Evolutionary conservation across 1,284 basidiomycete genomes (phyloP).

Genomic region (Termitomyces sp.): DNA sequence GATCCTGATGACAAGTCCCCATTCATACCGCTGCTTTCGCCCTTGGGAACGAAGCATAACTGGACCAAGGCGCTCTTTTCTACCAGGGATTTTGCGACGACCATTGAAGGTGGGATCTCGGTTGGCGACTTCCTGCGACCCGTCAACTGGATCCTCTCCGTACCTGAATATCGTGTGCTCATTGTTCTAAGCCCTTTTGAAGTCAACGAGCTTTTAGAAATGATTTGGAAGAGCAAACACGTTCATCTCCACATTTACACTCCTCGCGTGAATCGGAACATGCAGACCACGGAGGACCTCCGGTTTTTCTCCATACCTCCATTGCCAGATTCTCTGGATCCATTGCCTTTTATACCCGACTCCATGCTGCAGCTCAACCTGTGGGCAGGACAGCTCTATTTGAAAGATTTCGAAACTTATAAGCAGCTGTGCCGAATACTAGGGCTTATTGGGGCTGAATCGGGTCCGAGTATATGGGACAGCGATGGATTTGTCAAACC

Average conservation of each 20-base stretch:
- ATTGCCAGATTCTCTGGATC: conserved; percentile 13
- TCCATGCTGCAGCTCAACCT: conserved; percentile 34
- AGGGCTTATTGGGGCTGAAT: conserved; percentile 5
- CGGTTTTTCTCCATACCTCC: conserved; percentile 29
- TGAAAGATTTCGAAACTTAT: conserved; percentile 24
- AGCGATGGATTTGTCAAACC: conserved; percentile 22
- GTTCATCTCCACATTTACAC: conserved; percentile 42
- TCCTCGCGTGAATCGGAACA: conserved; percentile 30
- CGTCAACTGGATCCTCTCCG: conserved; percentile 35
- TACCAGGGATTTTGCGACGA: conserved; percentile 28
- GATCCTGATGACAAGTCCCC: not conserved
- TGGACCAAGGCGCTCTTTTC: conserved; percentile 23
- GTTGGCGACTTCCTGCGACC: conserved; percentile 33
- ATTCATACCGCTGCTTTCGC: conserved; percentile 18
- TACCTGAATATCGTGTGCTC: conserved; percentile 14
- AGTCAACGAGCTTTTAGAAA: conserved; percentile 34
- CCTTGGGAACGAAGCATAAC: not conserved
- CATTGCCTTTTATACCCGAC: not conserved
- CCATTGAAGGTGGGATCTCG: conserved; percentile 13
- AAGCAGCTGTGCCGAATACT: conserved; percentile 1
- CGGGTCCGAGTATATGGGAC: conserved; percentile 14
- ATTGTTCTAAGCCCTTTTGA: conserved; percentile 45
- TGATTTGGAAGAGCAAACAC: conserved; percentile 26
- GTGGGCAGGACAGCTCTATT: conserved; percentile 40
- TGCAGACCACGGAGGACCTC: conserved; percentile 37